phyloP scores from a whole-genome alignment of 2,329 filamentous ascomycete genomes.

The Bisporella sp. region DNA sequence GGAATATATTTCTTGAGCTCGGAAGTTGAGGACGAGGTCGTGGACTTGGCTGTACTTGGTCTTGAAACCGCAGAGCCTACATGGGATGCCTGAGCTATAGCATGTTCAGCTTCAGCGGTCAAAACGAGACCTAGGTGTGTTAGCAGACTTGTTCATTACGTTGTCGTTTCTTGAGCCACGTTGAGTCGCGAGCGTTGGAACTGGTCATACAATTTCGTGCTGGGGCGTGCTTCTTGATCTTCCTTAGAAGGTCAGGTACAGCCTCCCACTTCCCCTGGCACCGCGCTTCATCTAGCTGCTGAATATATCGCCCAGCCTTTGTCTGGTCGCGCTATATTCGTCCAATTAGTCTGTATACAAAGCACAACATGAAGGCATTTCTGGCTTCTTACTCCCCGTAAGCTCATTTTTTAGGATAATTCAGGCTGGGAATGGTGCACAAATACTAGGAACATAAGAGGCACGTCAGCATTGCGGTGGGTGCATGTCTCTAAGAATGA shows the following conservation, averaged over 20 bases:
- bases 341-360: slow-evolving; percentile 3
- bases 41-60: slow-evolving; percentile 13
- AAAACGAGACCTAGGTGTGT: slow-evolving; percentile 53
- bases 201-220: slow-evolving; percentile 66
- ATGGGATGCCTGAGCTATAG: slow-evolving; percentile 48
- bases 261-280: slow-evolving; percentile 83
- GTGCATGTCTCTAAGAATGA: no score
- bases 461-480: no score
- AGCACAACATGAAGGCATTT: not conserved
- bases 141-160: not conserved
- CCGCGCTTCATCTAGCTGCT: slow-evolving; percentile 75
- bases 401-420: not conserved
- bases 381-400: not conserved
- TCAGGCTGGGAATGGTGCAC: not conserved
- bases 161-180: no score
- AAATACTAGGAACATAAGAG: no score
- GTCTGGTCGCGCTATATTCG: slow-evolving; percentile 37
- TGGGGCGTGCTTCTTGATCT: slow-evolving; percentile 89
- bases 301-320: slow-evolving; percentile 79
- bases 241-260: slow-evolving; percentile 82
- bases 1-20: slow-evolving; percentile 21
- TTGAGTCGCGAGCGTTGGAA: not conserved
- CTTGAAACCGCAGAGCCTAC: slow-evolving; percentile 3
- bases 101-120: slow-evolving; percentile 62
- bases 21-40: slow-evolving; percentile 17